Evolutionary conservation across 2,329 filamentous ascomycete species (phyloP).

Genomic region (Fusarium fujikuroi): DNA sequence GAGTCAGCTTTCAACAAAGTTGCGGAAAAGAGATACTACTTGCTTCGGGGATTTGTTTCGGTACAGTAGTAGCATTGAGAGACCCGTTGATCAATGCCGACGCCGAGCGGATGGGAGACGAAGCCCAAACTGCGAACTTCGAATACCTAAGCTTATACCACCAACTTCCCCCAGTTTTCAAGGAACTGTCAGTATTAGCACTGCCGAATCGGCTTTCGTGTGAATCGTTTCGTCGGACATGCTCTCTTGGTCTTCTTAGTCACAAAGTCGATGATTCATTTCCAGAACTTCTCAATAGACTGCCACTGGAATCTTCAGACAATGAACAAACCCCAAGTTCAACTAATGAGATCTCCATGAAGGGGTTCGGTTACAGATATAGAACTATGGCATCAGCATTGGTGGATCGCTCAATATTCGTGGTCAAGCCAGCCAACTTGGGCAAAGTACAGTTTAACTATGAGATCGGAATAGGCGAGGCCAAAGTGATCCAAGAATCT

Average conservation of each 20-base stretch:
- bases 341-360: fast-evolving
- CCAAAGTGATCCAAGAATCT: neutral
- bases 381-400: neutral
- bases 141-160: neutral
- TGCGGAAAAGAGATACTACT: neutral
- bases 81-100: neutral
- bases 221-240: neutral
- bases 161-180: neutral
- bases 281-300: neutral
- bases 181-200: neutral
- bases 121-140: neutral
- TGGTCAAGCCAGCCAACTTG: neutral
- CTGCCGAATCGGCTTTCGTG: neutral
- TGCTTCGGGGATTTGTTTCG: neutral
- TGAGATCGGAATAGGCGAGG: neutral
- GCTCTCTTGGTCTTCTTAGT: neutral
- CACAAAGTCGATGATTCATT: neutral
- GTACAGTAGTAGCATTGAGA: neutral
- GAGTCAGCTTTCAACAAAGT: fast-evolving
- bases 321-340: neutral
- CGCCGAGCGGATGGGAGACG: neutral
- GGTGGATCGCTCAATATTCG: neutral
- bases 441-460: neutral
- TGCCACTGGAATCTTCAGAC: neutral
- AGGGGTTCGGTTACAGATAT: neutral